Percentiles rank a stretch among this genome's conserved stretches.
Conservation (phyloP, 2,329 filamentous ascomycete genomes). For the Calonectria ilicicola region DNA sequence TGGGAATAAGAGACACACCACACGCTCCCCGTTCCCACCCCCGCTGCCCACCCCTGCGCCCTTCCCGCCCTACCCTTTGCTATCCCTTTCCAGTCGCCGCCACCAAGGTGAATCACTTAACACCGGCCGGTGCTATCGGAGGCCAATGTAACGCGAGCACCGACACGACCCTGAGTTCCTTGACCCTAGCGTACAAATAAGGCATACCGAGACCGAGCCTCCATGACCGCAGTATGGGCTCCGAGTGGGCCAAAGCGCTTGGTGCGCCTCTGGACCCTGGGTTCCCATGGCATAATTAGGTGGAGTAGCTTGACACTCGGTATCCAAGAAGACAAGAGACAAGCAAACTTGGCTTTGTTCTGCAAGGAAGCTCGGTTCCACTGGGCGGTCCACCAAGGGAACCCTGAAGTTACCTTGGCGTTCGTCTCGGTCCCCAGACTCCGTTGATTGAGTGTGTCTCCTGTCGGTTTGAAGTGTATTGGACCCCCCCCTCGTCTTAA, state of each 20-base stretch:
- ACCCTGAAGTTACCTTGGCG: neutral
- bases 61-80: neutral
- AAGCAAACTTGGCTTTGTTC: constrained; percentile 4
- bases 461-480: neutral
- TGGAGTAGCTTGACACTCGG: neutral
- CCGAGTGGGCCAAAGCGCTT: neutral
- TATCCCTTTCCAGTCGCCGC: constrained; percentile 5
- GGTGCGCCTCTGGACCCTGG: neutral
- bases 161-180: neutral
- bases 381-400: constrained; percentile 7
- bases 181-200: neutral
- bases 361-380: constrained; percentile 7
- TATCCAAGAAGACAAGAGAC: neutral
- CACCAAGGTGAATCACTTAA: neutral
- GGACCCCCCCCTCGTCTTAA: neutral
- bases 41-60: neutral
- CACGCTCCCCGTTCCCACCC: neutral
- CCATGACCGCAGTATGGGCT: neutral
- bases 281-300: neutral
- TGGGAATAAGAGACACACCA: constrained; percentile 6
- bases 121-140: constrained; percentile 15
- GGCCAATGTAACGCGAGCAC: neutral
- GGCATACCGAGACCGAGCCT: neutral
- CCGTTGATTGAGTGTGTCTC: neutral
- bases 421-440: neutral